Evolutionary conservation across 2,329 filamentous ascomycete genomes (phyloP), one percentile per base, ranked within the genome.

Genomic region (Claviceps monticola): DNA sequence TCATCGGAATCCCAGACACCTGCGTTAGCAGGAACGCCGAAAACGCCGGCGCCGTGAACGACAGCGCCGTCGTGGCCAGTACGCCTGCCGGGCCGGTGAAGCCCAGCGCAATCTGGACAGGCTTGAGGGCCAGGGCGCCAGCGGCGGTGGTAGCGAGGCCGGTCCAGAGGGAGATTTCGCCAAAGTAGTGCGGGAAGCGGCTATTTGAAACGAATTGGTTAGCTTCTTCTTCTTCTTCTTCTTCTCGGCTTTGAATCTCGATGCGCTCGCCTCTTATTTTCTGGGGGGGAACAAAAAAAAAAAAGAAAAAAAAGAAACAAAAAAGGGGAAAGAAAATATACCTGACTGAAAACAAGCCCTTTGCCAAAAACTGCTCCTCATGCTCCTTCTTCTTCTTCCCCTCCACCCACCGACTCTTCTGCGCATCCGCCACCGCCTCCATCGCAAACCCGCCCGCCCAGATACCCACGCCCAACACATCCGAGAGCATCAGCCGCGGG

Each of bases 181-280:
- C 83, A 62, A 86, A 84, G 68, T 86, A 86, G 60, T 86, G 84
- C 0, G 83, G 83, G 64, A 84, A 80, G 54, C 80, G 68, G 47
- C 72, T 69, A 11, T 34, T 34, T 34, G 29, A 34, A 34, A 34
- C 29, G 9, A 29, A 2, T 19, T 42, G 3, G 4, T 42, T 42
- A 41, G 38, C 16, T 41, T 41, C 5, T 29, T 26, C 23, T 8
- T 26, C 23, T 26, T 26, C 23, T 26, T 26, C 23, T 7, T 26
- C 23, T 7, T 7, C 23, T 26, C 23, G 26, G 2, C 26, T 26
- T 2, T 26, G 7, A 7, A 8, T 26, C 26, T 26, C 26, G 26
- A 7, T 26, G 0, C 26, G 26, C 23, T 26, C 23, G 23, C 23
- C 23, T 26, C 6, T 26, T 26, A 5, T 23, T 26, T 26, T 26